Percentiles rank a stretch among this genome's conserved stretches.
phyloP scores from a whole-genome alignment of 768 basidiomycete species.

The Coprinopsis cinerea region DNA sequence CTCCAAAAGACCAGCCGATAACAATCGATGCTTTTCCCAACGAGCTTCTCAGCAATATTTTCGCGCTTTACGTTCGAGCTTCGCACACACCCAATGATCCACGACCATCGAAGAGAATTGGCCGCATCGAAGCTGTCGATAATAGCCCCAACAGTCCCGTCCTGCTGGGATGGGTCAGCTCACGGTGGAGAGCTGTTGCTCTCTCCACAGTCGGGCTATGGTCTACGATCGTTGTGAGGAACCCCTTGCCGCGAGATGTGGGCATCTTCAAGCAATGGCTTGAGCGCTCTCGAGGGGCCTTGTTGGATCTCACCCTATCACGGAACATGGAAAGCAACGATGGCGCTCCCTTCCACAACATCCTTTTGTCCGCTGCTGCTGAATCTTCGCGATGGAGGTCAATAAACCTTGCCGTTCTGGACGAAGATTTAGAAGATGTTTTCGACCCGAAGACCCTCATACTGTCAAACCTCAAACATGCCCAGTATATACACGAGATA shows the following conservation, averaged over 20 bases:
- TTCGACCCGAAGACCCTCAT: not conserved
- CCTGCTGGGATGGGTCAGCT: not conserved
- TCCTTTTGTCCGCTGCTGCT: not conserved
- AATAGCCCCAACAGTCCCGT: conserved; percentile 5
- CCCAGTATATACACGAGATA: not conserved
- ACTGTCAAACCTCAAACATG: not conserved
- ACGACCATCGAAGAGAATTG: not conserved
- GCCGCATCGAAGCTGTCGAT: not conserved
- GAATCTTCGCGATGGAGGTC: not conserved
- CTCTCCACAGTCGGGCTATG: not conserved
- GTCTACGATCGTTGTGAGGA: not conserved
- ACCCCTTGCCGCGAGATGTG: not conserved
- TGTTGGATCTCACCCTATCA: not conserved
- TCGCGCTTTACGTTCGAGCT: not conserved
- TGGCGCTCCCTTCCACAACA: not conserved
- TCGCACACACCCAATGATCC: not conserved
- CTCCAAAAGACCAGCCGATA: too few relatives aligned
- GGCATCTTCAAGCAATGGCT: not conserved
- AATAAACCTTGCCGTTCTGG: not conserved
- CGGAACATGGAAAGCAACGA: not conserved
- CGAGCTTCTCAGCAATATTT: not conserved
- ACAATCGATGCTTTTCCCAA: not conserved
- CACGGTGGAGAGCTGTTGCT: not conserved
- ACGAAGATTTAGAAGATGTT: not conserved
- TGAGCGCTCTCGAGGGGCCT: not conserved